These are phyloP conservation scores for Trichoderma breve DNA, from an alignment of 2,329 filamentous ascomycete genomes.

Conservation along the genomic window DNA sequence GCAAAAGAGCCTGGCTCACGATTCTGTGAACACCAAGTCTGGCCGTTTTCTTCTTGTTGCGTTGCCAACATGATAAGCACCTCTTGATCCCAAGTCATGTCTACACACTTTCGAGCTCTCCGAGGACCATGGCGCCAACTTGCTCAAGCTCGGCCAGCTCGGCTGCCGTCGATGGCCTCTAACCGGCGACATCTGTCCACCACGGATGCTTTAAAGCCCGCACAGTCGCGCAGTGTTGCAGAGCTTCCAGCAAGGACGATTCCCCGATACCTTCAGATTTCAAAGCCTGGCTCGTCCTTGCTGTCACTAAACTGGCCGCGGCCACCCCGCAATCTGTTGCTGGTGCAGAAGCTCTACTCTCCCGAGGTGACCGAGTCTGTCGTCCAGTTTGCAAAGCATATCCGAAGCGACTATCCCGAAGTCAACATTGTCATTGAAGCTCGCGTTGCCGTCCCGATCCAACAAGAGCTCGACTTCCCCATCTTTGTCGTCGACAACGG, in stretches of 20 bases:
- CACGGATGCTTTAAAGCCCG: conserved; percentile 40
- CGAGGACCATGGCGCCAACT: conserved; percentile 15
- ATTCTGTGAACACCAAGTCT: not conserved
- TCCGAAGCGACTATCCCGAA: conserved; percentile 74
- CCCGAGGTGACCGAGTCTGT: conserved; percentile 53
- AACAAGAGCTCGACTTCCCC: conserved; percentile 68
- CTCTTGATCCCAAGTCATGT: conserved; percentile 17
- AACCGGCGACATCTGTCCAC: conserved; percentile 47
- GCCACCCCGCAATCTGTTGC: conserved; percentile 55
- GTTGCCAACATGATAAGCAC: conserved; percentile 17
- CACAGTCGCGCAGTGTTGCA: conserved; percentile 32
- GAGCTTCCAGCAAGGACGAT: conserved; percentile 36
- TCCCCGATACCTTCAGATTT: conserved; percentile 38
- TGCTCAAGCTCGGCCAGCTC: conserved; percentile 16
- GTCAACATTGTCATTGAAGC: conserved; percentile 82
- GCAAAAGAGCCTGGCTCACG: not conserved
- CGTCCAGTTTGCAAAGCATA: conserved; percentile 63
- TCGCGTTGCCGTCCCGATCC: conserved; percentile 68
- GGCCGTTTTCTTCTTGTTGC: not conserved
- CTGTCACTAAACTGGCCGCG: conserved; percentile 55
- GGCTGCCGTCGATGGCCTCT: not conserved
- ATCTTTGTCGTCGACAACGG: conserved; percentile 60
- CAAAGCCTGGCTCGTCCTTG: conserved; percentile 51
- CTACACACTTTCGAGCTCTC: conserved; percentile 10
- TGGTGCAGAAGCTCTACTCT: conserved; percentile 59